Evolutionary conservation across 1,284 basidiomycete species (phyloP).

Genomic region (Cystobasidiaceae sp.): DNA sequence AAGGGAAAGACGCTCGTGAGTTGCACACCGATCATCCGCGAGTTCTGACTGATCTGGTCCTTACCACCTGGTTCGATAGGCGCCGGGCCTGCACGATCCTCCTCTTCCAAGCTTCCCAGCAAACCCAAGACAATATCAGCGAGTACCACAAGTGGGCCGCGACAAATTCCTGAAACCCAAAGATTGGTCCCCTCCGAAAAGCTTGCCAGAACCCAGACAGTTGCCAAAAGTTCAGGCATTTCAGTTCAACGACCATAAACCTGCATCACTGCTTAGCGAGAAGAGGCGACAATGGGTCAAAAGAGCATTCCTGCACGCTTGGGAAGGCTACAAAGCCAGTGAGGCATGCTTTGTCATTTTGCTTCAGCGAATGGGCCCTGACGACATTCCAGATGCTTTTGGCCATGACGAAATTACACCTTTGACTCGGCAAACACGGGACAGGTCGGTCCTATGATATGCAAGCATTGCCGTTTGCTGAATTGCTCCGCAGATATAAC

Average conservation of each 20-base stretch:
- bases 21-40: no score
- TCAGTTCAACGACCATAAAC: neutral
- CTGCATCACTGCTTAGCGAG: neutral
- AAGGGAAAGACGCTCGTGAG: conserved; percentile 1
- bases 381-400: conserved; percentile 56
- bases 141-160: neutral
- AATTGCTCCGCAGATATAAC: conserved; percentile 49
- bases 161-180: neutral
- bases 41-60: no score
- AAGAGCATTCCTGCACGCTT: conserved; percentile 34
- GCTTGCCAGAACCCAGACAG: neutral
- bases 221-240: conserved; percentile 9
- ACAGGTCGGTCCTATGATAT: conserved; percentile 54
- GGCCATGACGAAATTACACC: conserved; percentile 59
- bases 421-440: conserved; percentile 47
- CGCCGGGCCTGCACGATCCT: conserved; percentile 27
- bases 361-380: conserved; percentile 35
- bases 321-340: conserved; percentile 34
- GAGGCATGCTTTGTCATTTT: conserved; percentile 48
- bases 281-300: conserved; percentile 49
- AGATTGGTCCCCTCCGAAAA: neutral
- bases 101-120: conserved; percentile 15
- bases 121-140: neutral
- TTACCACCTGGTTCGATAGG: no score
- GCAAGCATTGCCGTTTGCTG: conserved; percentile 43